A percentile compares a stretch with the other conserved stretches of the same genome.
Evolutionary conservation across 1,284 basidiomycete species (phyloP).

Genomic region (Sanghuangporus sanghuang): DNA sequence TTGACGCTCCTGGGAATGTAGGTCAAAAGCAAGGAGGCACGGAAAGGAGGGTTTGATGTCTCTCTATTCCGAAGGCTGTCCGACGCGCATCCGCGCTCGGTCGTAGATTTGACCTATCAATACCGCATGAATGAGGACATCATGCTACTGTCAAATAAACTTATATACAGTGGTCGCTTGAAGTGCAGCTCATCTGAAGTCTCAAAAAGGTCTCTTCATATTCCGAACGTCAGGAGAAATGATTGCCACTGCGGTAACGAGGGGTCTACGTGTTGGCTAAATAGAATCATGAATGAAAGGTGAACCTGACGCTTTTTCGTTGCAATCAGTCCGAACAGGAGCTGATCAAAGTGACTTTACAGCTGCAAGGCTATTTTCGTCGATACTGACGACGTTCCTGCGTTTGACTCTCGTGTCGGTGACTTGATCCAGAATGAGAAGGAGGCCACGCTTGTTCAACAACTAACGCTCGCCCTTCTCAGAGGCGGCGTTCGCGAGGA

Average conservation of each 20-base stretch:
- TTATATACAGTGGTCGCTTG: conserved; percentile 82
- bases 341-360: neutral
- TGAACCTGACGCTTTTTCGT: conserved; percentile 22
- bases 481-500: conserved; percentile 57
- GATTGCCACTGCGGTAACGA: neutral
- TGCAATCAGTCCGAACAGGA: neutral
- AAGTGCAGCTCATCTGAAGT: conserved; percentile 75
- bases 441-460: conserved; percentile 65
- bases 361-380: conserved; percentile 87
- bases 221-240: conserved; percentile 44
- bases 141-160: conserved; percentile 87
- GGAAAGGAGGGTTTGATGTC: conserved; percentile 81
- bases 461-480: conserved; percentile 64
- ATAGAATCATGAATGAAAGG: conserved; percentile 60
- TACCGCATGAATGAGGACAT: conserved; percentile 98
- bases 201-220: conserved; percentile 50
- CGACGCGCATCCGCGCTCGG: conserved; percentile 78
- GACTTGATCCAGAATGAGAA: conserved; percentile 85
- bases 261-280: conserved; percentile 61
- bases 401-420: conserved; percentile 75
- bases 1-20: conserved; percentile 27
- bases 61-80: conserved; percentile 89
- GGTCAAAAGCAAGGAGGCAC: conserved; percentile 79
- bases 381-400: conserved; percentile 83
- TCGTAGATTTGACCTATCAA: conserved; percentile 81